Evolutionary conservation across 2,329 filamentous ascomycete genomes (phyloP).

Genomic region (Penicillium sp.): DNA sequence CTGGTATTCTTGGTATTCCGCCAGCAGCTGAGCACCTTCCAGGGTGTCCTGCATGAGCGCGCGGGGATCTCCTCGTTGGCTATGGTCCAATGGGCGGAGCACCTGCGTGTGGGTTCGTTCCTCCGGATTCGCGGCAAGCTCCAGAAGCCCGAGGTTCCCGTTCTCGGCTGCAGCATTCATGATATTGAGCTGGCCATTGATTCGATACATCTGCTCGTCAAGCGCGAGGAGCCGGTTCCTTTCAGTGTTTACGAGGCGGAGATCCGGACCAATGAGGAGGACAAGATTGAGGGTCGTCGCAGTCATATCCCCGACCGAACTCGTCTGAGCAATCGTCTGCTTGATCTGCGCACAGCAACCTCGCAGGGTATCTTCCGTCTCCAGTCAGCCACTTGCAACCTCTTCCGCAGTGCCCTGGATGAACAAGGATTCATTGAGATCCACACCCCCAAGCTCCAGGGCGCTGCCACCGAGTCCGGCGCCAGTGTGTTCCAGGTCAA

Average conservation of each 20-base stretch:
- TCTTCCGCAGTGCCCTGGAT: slow-evolving; percentile 77
- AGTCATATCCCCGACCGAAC: slow-evolving; percentile 70
- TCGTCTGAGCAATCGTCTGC: slow-evolving; percentile 74
- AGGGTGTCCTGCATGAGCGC: slow-evolving; percentile 71
- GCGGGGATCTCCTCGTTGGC: slow-evolving; percentile 65
- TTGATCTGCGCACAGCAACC: slow-evolving; percentile 81
- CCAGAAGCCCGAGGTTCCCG: slow-evolving; percentile 69
- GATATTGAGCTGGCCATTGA: slow-evolving; percentile 74
- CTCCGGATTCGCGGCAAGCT: slow-evolving; percentile 74
- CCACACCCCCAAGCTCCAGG: slow-evolving; percentile 88
- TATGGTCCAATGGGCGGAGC: slow-evolving; percentile 86
- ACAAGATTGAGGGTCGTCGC: slow-evolving; percentile 56
- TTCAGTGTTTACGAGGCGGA: slow-evolving; percentile 72
- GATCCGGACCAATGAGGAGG: slow-evolving; percentile 57
- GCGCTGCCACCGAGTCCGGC: slow-evolving; percentile 85
- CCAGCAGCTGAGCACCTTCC: slow-evolving; percentile 78
- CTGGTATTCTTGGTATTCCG: slow-evolving; percentile 84
- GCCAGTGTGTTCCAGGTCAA: slow-evolving; percentile 89
- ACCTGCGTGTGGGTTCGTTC: slow-evolving; percentile 74
- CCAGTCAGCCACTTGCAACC: slow-evolving; percentile 74
- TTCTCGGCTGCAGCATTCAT: slow-evolving; percentile 74
- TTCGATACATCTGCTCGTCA: slow-evolving; percentile 62
- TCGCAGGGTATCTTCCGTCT: slow-evolving; percentile 88
- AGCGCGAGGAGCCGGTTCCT: slow-evolving; percentile 62
- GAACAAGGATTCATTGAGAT: slow-evolving; percentile 83